These are phyloP conservation scores for Xerocomus minutiporus DNA, from an alignment of 1,284 basidiomycete species.

Conservation along the genomic window DNA sequence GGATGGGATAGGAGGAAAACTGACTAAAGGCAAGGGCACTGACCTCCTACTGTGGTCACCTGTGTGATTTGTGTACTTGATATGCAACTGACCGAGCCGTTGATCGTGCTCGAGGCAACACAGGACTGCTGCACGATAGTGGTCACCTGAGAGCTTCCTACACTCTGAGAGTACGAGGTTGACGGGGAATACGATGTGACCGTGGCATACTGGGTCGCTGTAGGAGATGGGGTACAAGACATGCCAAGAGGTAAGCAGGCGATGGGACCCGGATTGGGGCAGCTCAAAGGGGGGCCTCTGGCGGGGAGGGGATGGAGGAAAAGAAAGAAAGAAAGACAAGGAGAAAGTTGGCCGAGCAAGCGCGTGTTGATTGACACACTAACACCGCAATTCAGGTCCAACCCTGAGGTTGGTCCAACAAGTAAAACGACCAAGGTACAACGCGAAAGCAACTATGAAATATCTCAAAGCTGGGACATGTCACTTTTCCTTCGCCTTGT, in stretches of 20 bases:
- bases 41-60: conserved; percentile 36
- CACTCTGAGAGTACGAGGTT: conserved; percentile 34
- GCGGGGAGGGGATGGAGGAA: not conserved
- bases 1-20: not conserved
- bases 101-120: conserved; percentile 26
- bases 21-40: conserved; percentile 7
- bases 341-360: not conserved
- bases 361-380: not conserved
- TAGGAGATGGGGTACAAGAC: conserved; percentile 36
- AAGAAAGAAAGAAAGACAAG: conserved; percentile 1
- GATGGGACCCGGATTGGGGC: not conserved
- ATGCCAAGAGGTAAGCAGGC: conserved; percentile 7
- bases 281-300: not conserved
- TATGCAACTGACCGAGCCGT: conserved; percentile 26
- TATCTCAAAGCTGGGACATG: conserved; percentile 4
- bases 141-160: conserved; percentile 27
- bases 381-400: not conserved
- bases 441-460: not conserved
- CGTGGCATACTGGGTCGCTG: conserved; percentile 36
- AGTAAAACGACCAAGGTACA: not conserved
- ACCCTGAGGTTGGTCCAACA: not conserved
- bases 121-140: conserved; percentile 33
- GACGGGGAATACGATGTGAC: conserved; percentile 32
- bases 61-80: conserved; percentile 25
- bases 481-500: conserved; percentile 23